phyloP scores from a whole-genome alignment of 768 basidiomycete species.

The Termitomyces sp. region DNA sequence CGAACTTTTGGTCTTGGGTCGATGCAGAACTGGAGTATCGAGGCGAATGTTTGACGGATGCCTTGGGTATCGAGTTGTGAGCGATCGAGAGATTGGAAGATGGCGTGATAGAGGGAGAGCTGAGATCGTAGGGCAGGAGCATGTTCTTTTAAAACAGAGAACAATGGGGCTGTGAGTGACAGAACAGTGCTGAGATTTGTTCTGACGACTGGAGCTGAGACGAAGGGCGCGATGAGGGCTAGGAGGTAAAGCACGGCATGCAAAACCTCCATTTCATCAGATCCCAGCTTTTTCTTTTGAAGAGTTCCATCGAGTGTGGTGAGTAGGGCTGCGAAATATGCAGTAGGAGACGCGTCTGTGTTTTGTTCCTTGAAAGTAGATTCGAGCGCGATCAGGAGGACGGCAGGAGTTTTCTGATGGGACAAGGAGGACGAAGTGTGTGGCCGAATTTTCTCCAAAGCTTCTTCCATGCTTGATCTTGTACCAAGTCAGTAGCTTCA shows the following conservation, averaged over 20 bases:
- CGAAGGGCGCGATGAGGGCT: slow-evolving; percentile 72
- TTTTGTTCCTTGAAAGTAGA: slow-evolving; percentile 68
- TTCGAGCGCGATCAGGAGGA: slow-evolving; percentile 82
- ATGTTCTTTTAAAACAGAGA: slow-evolving; percentile 57
- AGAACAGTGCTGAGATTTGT: slow-evolving; percentile 70
- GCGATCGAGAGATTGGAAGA: slow-evolving; percentile 70
- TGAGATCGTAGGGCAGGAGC: slow-evolving; percentile 87
- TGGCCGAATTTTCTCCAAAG: slow-evolving; percentile 81
- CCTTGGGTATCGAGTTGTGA: slow-evolving; percentile 63
- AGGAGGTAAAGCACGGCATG: slow-evolving; percentile 85
- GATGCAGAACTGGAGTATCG: slow-evolving; percentile 75
- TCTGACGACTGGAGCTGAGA: slow-evolving; percentile 76
- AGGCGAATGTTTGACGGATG: slow-evolving; percentile 80
- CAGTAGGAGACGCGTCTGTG: slow-evolving; percentile 70
- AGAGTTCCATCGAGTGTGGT: slow-evolving; percentile 80
- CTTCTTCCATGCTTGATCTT: slow-evolving; percentile 48
- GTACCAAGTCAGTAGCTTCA: not conserved
- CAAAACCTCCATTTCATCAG: slow-evolving; percentile 68
- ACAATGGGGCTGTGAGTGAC: slow-evolving; percentile 73
- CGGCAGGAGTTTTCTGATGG: slow-evolving; percentile 89
- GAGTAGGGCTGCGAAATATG: slow-evolving; percentile 91
- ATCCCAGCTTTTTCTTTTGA: slow-evolving; percentile 48
- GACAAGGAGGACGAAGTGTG: slow-evolving; percentile 77
- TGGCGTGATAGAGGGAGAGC: slow-evolving; percentile 64
- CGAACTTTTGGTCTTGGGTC: slow-evolving; percentile 95